These are phyloP conservation scores for Puccinia coronata DNA, from an alignment of 1,284 basidiomycete species.

Conservation along the genomic window DNA sequence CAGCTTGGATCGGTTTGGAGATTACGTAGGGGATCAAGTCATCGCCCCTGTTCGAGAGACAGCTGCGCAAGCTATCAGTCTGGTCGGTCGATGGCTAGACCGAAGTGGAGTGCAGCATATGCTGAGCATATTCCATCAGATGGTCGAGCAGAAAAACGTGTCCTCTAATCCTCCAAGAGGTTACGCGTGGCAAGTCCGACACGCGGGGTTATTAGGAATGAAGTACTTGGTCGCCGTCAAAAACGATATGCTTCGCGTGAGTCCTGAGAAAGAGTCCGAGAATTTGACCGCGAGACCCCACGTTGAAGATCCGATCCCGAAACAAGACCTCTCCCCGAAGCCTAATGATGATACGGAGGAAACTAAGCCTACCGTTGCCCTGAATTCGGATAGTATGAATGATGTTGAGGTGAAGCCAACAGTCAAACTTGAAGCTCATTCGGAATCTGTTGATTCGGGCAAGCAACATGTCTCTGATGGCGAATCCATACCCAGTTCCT, in stretches of 20 bases:
- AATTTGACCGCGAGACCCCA: neutral
- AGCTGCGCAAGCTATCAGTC: conserved; percentile 88
- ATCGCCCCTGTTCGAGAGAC: conserved; percentile 96
- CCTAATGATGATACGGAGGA: conserved; percentile 49
- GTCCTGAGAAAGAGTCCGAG: neutral
- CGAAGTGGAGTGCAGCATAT: conserved; percentile 65
- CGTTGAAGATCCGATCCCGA: neutral
- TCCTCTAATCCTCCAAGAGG: conserved; percentile 62
- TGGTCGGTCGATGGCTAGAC: conserved; percentile 83
- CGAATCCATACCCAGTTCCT: conserved; percentile 45
- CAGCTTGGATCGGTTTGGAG: conserved; percentile 93
- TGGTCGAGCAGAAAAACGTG: conserved; percentile 92
- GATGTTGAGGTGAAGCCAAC: conserved; percentile 55
- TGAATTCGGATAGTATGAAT: conserved; percentile 54
- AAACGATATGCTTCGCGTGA: conserved; percentile 71
- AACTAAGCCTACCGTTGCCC: conserved; percentile 56
- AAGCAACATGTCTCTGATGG: neutral
- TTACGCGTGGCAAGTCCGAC: conserved; percentile 95
- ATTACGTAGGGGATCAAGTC: conserved; percentile 95
- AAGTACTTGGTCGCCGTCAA: conserved; percentile 97
- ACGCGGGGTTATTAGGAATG: conserved; percentile 92
- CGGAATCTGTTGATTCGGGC: neutral
- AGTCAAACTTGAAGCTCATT: neutral
- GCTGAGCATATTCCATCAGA: conserved; percentile 74
- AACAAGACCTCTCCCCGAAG: conserved; percentile 52